phyloP scores from a whole-genome alignment of 768 basidiomycete genomes.

The Sporobolomyces roseus region DNA sequence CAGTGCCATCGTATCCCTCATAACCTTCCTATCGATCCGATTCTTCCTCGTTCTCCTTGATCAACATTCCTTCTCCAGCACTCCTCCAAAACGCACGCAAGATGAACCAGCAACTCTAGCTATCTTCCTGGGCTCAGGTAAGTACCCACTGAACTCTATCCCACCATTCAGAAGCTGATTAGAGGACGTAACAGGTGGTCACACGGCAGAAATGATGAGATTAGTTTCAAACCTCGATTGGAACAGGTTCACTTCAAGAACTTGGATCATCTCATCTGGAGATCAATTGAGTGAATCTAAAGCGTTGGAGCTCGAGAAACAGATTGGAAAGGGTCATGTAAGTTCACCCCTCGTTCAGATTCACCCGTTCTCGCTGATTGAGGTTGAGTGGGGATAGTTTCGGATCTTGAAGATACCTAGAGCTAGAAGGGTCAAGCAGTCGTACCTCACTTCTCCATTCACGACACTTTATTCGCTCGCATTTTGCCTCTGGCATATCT shows the following conservation, averaged over 20 bases:
- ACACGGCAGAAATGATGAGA: slow-evolving; percentile 79
- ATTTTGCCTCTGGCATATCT: slow-evolving; percentile 61
- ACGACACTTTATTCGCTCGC: slow-evolving; percentile 64
- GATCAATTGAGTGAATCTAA: slow-evolving; percentile 74
- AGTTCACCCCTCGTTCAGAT: neutral
- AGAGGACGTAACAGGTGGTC: slow-evolving; percentile 64
- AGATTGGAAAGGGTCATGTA: slow-evolving; percentile 24
- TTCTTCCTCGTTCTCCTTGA: neutral
- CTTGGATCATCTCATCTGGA: slow-evolving; percentile 75
- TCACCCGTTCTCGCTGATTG: neutral
- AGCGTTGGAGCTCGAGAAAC: slow-evolving; percentile 61
- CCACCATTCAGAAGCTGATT: neutral
- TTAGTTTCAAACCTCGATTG: slow-evolving; percentile 66
- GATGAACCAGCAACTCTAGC: slow-evolving; percentile 54
- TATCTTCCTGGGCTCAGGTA: slow-evolving; percentile 91
- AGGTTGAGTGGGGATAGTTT: slow-evolving; percentile 47
- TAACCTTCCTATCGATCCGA: neutral
- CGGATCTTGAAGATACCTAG: slow-evolving; percentile 69
- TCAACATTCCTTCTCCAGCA: neutral
- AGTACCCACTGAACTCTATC: slow-evolving; percentile 38
- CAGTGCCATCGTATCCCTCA: neutral
- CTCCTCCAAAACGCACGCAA: neutral
- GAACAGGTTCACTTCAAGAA: slow-evolving; percentile 66
- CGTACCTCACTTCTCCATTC: slow-evolving; percentile 64
- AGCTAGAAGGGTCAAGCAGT: slow-evolving; percentile 80